Evolutionary conservation across 2,329 filamentous ascomycete genomes (phyloP), one percentile per base, ranked within the genome.

Genomic region (Aspergillus luchuensis): DNA sequence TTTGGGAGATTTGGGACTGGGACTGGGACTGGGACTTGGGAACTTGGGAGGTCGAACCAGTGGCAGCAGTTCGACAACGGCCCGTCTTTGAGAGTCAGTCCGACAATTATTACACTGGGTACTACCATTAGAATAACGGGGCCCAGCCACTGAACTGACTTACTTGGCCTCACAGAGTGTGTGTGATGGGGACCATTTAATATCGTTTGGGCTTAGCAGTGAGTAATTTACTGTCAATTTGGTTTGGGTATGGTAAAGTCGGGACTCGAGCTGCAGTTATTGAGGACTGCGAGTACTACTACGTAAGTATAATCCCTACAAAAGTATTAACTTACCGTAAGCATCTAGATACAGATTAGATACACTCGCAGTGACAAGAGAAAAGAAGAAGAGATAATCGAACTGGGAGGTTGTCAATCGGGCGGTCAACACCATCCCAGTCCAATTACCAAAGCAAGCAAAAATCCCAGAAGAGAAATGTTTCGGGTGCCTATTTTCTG

Each of bases 31-130:
- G 63, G 30, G 62, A 63, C 21, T 23, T 23, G 21, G 25, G 25
- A 28, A 28, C 25, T 63, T 56, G 63, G 33, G 63, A 63, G 63
- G 64, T 58, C 63, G 64, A 60, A 57, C 64, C 64, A 61, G 41
- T 54, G 43, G 33, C 56, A 61, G 25, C 33, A 36, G 33, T 36
- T 36, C 33, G 11, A 36, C 33, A 61, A 61, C 59, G 59, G 59
- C 56, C 59, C 59, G 59, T 48, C 54, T 41, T 41, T 30, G 39
- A 23, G 58, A 38, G 19, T 33, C 36, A 33, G 50, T 28, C 30
- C 11, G 28, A 47, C 33, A 15, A 55, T 30, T 59, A 36, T 28
- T 17, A 28, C 47, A 50, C 17, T 45, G 41, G 41, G 10, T 19
- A 36, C 33, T 13, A 36, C 33, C 33, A 36, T 36, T 11, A 36